Evolutionary conservation across 1,139 yeast species (phyloP).

Genomic region (Yamadazyma sp.): DNA sequence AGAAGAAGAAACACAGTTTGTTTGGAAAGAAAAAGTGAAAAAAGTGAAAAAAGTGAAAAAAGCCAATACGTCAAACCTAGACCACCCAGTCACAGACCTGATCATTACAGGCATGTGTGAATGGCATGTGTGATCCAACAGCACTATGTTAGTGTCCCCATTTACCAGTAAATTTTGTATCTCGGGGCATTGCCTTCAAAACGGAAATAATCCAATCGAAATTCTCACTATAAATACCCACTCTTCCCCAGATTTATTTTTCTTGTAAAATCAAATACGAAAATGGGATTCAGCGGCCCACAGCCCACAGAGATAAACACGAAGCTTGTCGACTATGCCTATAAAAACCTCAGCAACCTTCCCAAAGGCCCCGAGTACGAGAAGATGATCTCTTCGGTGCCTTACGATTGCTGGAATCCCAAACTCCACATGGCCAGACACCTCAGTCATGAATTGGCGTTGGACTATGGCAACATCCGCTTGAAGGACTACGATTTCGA

Average conservation of each 20-base stretch:
- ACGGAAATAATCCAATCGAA: neutral
- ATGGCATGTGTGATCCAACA: no score
- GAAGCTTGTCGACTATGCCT: constrained; percentile 39
- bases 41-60: no score
- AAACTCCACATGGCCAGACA: constrained; percentile 20
- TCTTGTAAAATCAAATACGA: no score
- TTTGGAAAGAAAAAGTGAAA: constrained; percentile 4
- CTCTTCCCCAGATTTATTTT: neutral
- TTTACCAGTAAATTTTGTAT: neutral
- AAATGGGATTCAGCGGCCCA: neutral
- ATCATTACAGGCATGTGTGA: no score
- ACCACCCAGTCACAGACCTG: no score
- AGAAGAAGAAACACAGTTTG: constrained; percentile 3
- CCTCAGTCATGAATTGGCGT: constrained; percentile 24
- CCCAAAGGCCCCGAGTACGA: constrained; percentile 37
- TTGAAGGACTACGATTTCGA: constrained; percentile 33
- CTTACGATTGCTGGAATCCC: constrained; percentile 24
- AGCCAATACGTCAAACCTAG: no score
- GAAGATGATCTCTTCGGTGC: constrained; percentile 27
- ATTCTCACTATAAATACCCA: neutral
- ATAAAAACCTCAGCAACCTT: constrained; percentile 37
- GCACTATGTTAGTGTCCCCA: no score
- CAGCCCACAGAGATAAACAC: neutral
- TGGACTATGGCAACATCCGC: constrained; percentile 40
- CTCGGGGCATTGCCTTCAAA: neutral